Conservation (phyloP, 2,329 filamentous ascomycete genomes). For the Didymella glomerata region DNA sequence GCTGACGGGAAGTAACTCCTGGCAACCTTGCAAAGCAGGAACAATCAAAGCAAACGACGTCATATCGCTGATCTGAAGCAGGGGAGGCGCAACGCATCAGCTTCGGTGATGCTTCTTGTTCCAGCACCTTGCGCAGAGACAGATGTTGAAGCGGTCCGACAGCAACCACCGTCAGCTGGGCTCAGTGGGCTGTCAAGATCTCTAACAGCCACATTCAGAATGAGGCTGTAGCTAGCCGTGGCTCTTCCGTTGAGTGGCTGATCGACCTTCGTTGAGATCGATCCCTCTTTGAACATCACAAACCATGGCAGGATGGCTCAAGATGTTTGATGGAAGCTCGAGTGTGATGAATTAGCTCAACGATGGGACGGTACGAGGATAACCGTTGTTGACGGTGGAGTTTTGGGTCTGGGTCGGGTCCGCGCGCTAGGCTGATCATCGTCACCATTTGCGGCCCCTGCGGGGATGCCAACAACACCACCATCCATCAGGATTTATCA, state of each 20-base stretch:
- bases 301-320: background rate
- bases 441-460: slow-evolving; percentile 14
- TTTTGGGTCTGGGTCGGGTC: slow-evolving; percentile 5
- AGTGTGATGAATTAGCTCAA: background rate
- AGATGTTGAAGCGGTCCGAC: background rate
- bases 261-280: background rate
- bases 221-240: background rate
- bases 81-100: background rate
- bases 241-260: background rate
- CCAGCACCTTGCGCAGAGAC: background rate
- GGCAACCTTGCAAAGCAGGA: slow-evolving; percentile 12
- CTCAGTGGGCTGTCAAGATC: background rate
- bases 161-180: background rate
- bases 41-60: slow-evolving; percentile 22
- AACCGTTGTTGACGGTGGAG: slow-evolving; percentile 2
- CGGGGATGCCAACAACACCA: slow-evolving; percentile 15
- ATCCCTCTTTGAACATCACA: background rate
- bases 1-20: slow-evolving; percentile 7
- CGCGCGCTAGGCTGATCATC: slow-evolving; percentile 18
- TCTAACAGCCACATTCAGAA: background rate
- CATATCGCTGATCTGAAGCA: slow-evolving; percentile 22
- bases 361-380: background rate
- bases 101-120: slow-evolving; percentile 1
- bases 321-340: background rate
- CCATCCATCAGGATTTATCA: slow-evolving; percentile 12